Base-by-base conservation (phyloP, 2,329 filamentous ascomycete genomes). In the Botrytis fragariae region DNA sequence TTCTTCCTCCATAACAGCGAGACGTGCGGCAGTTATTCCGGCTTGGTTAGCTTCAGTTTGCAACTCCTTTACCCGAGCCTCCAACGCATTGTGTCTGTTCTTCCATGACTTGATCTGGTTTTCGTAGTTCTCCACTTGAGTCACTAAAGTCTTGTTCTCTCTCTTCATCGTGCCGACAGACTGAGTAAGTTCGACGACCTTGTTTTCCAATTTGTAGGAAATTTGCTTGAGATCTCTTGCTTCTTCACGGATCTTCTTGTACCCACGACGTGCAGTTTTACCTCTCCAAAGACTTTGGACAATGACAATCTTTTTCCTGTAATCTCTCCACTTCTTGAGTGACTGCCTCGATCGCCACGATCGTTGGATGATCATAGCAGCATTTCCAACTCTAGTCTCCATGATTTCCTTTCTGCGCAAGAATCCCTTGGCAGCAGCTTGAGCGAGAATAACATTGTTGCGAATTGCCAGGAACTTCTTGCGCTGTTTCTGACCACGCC, bases 171-270 rank as follows among this genome's bases (percentile, higher is more conserved):
- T 91, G 77, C 96, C 95, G 79, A 99, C 84, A 68, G 92, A 93
- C 83, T 99, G 96, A 1, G 96, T 99, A 80, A 99, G 88, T 85
- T 99, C 96, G 76, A 99, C 94, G 76, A 99, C 96, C 90, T 99
- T 99, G 88, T 99, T 98, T 83, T 99, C 96, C 79, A 99, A 86
- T 86, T 97, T 98, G 87, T 99, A 99, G 3, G 96, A 98, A 78
- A 99, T 99, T 84, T 98, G 95, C 87, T 98, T 98, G 82, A 99
- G 89, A 85, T 99, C 97, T 81, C 96, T 93, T 77, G 96, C 96
- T 84, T 99, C 96, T 83, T 98, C 95, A 78, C 96, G 93, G 75
- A 97, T 85, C 78, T 86, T 90, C 89, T 97, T 98, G 87, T 99
- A 99, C 67, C 89, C 91, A 77, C 87, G 89, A 77, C 96, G 90